Base-by-base conservation (phyloP, 805 yeast genomes). In the Yamadazyma laniorum region DNA sequence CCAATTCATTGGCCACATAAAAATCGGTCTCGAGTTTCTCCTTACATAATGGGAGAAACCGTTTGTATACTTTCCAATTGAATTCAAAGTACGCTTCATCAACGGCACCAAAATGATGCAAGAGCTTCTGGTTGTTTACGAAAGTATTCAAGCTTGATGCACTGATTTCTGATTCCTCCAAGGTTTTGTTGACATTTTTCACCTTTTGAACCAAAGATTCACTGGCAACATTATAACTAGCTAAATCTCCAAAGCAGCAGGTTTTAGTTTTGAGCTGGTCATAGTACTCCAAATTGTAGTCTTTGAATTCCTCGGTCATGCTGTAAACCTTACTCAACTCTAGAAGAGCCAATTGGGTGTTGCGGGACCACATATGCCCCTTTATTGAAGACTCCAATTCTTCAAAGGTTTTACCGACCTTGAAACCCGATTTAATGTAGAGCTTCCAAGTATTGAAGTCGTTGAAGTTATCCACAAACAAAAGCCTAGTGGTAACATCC, bases 371-470 rank as follows among this genome's bases (percentile, higher is more conserved):
- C 7, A 29, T 16, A 17, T 35, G 42, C 3, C 30, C 31, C 21
- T 36, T 29, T 18, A 56, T 47, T 5, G 30, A 32, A 3, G 30
- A 22, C 17, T 46, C 41, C 6, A 55, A 21, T 1, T 74, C 56
- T 3, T 65, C 70, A 8, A 59, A 59, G 2, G 60, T 34, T 37
- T 58, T 49, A 9, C 51, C 59, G 16, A 72, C 45, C 18, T 69
- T 48, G 14, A 53, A 49, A 0, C 72, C 69, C 2, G 89, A 63
- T 31, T 66, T 61, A 15, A 77, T 69, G 34, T 75, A 58, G 13
- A 67, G 62, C 47, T 79, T 75, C 86, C 95, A 87, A 26, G 88
- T 77, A 40, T 77, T 75, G 68, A 78, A 90, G 56, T 89, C 95
- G 56, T 90, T 88, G 38, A 84, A 72, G 7, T 67, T 56, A 17